These are phyloP conservation scores for Pyropia haitanensis DNA, from an alignment of 23 red algal genomes.

Conservation along the genomic window DNA sequence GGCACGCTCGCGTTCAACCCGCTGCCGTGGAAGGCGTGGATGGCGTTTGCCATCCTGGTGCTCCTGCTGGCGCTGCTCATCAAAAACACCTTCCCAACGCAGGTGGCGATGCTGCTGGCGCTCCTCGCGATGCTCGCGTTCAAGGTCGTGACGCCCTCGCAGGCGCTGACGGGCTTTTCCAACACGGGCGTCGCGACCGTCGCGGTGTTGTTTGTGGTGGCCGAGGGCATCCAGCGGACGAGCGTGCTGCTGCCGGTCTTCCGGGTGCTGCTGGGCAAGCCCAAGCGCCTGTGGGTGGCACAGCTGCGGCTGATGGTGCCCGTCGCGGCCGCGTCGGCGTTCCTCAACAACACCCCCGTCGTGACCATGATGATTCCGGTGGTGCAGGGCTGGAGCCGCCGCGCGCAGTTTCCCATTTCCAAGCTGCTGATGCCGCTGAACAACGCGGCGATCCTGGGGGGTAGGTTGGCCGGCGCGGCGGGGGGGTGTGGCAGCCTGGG, in stretches of 20 bases:
- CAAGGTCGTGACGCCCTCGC: slow-evolving; percentile 28
- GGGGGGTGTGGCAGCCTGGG: too few species aligned
- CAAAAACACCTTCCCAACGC: slow-evolving; percentile 35
- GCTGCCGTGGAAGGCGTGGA: slow-evolving; percentile 55
- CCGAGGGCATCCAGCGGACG: slow-evolving; percentile 72
- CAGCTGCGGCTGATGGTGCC: slow-evolving; percentile 52
- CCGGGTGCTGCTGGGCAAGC: slow-evolving; percentile 54
- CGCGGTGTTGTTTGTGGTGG: slow-evolving; percentile 62
- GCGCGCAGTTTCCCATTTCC: slow-evolving; percentile 32
- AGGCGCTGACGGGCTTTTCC: slow-evolving; percentile 49
- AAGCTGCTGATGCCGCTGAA: slow-evolving; percentile 78
- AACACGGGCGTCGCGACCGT: slow-evolving; percentile 61
- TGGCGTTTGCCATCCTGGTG: slow-evolving; percentile 38
- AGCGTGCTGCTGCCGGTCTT: slow-evolving; percentile 38
- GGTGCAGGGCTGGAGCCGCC: slow-evolving; percentile 45
- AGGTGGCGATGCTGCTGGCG: slow-evolving; percentile 22
- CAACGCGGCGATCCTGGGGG: slow-evolving; percentile 61
- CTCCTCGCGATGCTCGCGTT: slow-evolving; percentile 44
- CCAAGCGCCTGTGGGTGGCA: slow-evolving; percentile 20
- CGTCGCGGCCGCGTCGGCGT: slow-evolving; percentile 45
- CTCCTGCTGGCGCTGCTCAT: slow-evolving; percentile 37
- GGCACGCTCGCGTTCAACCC: slow-evolving; percentile 30
- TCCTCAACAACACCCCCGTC: slow-evolving; percentile 68
- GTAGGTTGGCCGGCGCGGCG: not conserved
- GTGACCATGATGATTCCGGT: slow-evolving; percentile 67